phyloP scores from a whole-genome alignment of 164 flowering plant genomes.

The Aristolochia fimbriata region DNA sequence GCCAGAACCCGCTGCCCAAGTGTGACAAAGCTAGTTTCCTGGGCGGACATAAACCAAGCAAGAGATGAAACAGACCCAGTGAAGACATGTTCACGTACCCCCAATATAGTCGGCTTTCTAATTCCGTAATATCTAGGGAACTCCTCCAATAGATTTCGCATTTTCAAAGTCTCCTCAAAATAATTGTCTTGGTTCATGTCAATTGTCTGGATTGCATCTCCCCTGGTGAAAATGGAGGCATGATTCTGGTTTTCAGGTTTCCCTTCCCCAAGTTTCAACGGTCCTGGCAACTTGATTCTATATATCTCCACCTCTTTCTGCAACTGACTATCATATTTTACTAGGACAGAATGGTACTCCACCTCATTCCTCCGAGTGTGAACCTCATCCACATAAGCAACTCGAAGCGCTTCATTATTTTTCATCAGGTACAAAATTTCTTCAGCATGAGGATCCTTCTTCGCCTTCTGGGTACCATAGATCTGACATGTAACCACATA shows the following conservation, averaged over 20 bases:
- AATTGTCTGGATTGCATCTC: constrained; percentile 93
- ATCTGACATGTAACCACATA: constrained; percentile 87
- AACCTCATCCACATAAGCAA: constrained; percentile 90
- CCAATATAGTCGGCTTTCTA: constrained; percentile 83
- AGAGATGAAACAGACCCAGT: constrained; percentile 95
- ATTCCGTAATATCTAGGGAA: constrained; percentile 54
- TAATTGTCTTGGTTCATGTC: constrained; percentile 97
- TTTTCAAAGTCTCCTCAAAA: constrained; percentile 93
- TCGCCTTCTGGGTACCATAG: constrained; percentile 77
- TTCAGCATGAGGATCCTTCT: constrained; percentile 57
- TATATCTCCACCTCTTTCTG: constrained; percentile 81
- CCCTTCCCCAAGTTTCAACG: constrained; percentile 84
- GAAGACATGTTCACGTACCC: constrained; percentile 84
- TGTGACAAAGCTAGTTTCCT: constrained; percentile 90
- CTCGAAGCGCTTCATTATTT: constrained; percentile 81
- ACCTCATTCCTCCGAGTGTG: constrained; percentile 47
- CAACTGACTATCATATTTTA: constrained; percentile 68
- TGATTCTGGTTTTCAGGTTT: constrained; percentile 98
- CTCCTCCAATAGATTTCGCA: constrained; percentile 88
- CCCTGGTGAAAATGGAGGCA: constrained; percentile 87
- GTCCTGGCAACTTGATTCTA: constrained; percentile 79
- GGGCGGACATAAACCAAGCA: constrained; percentile 99
- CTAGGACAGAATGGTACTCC: constrained; percentile 81
- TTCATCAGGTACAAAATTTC: constrained; percentile 73
- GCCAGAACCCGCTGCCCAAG: constrained; percentile 93